Base-by-base conservation (phyloP, 345 rosid genomes). In the Ceriops zippeliana region DNA sequence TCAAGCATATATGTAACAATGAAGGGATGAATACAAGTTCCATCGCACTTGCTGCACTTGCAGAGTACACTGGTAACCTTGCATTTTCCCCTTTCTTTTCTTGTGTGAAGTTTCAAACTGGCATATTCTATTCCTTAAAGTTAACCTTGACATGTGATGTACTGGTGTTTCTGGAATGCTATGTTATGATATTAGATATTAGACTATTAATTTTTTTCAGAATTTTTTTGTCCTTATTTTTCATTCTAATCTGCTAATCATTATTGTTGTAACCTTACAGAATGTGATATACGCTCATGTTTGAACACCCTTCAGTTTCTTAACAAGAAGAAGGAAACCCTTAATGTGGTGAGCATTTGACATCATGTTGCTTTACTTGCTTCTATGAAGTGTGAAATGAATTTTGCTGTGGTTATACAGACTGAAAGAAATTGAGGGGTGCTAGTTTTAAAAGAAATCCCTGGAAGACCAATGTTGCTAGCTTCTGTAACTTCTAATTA, bases 291-390 rank as follows among this genome's bases (percentile, higher is more conserved):
- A 78, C 89, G 97, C 56, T 85, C 93, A 53, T 91, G 97, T 81
- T 85, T 91, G 81, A 93, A 93, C 80, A 93, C 99, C 15, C 93
- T 93, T 69, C 99, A 93, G 81, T 93, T 93, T 84, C 97, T 93
- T 78, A 81, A 91, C 83, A 89, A 84, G 82, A 93, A 86, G 88
- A 84, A 86, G 72, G 88, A 93, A 81, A 68, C 82, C 42, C 91
- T 93, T 72, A 90, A 86, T 68, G 85, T 75, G 97, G 99, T 93
- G 84, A 76, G 86, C 54, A 70, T 65, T 52, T 67, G 31, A 20
- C 65, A 26, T 67, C 51, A 78, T 22, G 11, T 26, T 22, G 24
- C 26, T 53, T 38, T 17, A 13, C 4, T 13, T 42, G 49, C 49
- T 42, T 42, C 19, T 32, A 53, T 34, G 30, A n/a, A 61, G 1